A percentile compares a stretch with the other conserved stretches of the same genome.
Conservation (phyloP, 805 yeast genomes). For the Lipomyces spencermartinsiae region DNA sequence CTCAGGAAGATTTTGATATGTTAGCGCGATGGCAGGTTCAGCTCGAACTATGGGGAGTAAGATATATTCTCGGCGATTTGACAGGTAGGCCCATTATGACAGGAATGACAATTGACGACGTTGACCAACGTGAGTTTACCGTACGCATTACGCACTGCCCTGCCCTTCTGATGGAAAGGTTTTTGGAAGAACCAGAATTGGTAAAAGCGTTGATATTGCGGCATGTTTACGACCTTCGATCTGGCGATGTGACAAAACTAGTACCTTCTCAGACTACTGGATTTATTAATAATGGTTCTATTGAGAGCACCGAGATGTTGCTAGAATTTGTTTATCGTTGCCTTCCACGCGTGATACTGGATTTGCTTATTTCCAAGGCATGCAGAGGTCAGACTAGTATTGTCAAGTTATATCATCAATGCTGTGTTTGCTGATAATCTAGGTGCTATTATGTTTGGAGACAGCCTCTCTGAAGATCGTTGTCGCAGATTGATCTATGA, state of each 20-base stretch:
- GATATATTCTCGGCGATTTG: conserved; percentile 35
- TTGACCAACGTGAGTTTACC: neutral
- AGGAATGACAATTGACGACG: neutral
- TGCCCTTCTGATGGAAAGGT: conserved; percentile 47
- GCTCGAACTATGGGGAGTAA: conserved; percentile 54
- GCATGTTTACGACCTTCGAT: conserved; percentile 25
- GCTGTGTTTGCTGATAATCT: conserved; percentile 60
- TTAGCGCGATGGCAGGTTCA: conserved; percentile 16
- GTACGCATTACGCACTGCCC: conserved; percentile 55
- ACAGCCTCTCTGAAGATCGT: conserved; percentile 51
- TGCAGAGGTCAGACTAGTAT: conserved; percentile 28
- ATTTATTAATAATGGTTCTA: neutral
- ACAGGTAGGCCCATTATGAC: neutral
- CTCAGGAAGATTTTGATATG: conserved; percentile 45
- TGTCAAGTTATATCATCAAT: neutral
- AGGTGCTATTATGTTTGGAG: conserved; percentile 75
- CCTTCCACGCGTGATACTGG: conserved; percentile 48
- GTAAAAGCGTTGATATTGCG: conserved; percentile 15
- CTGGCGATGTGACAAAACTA: conserved; percentile 7
- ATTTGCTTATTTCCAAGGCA: conserved; percentile 54
- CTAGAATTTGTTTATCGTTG: conserved; percentile 9
- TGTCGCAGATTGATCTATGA: conserved; percentile 54
- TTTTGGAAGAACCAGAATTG: conserved; percentile 27
- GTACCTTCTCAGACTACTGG: neutral
- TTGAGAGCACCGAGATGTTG: neutral